These are phyloP conservation scores for Tremella yokohamensis DNA, from an alignment of 768 basidiomycete genomes.

Conservation along the genomic window DNA sequence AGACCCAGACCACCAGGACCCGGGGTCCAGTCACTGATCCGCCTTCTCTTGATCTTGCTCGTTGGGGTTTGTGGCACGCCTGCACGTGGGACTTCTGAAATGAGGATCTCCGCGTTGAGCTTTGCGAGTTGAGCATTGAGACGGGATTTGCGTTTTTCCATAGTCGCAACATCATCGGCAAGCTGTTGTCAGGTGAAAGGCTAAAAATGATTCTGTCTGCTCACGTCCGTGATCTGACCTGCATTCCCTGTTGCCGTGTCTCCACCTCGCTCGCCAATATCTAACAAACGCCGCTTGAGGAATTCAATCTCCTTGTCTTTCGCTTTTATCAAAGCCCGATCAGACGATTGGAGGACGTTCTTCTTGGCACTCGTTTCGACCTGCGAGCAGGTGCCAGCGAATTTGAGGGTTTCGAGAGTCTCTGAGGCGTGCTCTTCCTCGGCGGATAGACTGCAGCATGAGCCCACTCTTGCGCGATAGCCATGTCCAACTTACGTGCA, in stretches of 20 bases:
- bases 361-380: conserved; percentile 51
- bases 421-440: conserved; percentile 50
- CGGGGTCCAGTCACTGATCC: conserved; percentile 47
- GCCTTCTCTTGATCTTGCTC: conserved; percentile 34
- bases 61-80: conserved; percentile 19
- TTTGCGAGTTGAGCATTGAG: conserved; percentile 39
- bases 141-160: conserved; percentile 43
- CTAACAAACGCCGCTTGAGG: conserved; percentile 37
- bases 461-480: background rate
- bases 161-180: conserved; percentile 40
- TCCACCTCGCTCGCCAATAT: conserved; percentile 11
- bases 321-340: conserved; percentile 47
- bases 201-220: background rate
- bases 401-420: conserved; percentile 51
- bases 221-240: conserved; percentile 11
- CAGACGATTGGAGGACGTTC: conserved; percentile 43
- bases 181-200: conserved; percentile 28
- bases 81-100: conserved; percentile 34
- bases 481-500: conserved; percentile 41
- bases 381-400: conserved; percentile 49
- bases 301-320: conserved; percentile 51
- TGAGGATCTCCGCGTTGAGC: conserved; percentile 47
- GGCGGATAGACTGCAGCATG: conserved; percentile 29
- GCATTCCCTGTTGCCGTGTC: background rate
- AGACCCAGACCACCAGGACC: conserved; percentile 20